phyloP scores from a whole-genome alignment of 2,329 filamentous ascomycete species.

The Periconia sp. region DNA sequence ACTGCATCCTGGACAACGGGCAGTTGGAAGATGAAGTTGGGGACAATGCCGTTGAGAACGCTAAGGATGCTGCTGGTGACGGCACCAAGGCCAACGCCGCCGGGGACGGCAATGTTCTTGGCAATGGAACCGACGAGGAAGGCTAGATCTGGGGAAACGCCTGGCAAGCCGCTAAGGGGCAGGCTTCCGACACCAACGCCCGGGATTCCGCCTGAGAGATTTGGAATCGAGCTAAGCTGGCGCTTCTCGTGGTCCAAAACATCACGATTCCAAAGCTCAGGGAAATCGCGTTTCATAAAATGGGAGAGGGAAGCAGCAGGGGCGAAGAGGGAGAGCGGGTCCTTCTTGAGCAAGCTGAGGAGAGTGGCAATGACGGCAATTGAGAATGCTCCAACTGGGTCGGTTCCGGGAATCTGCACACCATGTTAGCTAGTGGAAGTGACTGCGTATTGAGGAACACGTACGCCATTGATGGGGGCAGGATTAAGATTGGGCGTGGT shows the following conservation, averaged over 20 bases:
- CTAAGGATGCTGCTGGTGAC: conserved; percentile 16
- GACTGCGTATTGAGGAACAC: not conserved
- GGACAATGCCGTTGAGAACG: conserved; percentile 18
- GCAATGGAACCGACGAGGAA: conserved; percentile 19
- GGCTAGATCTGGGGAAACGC: conserved; percentile 17
- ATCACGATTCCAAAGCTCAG: conserved; percentile 6
- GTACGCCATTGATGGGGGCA: conserved; percentile 4
- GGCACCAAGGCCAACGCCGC: conserved; percentile 17
- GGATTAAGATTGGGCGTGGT: conserved; percentile 4
- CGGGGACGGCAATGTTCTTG: conserved; percentile 23
- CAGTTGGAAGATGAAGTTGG: conserved; percentile 25
- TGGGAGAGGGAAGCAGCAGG: conserved; percentile 11
- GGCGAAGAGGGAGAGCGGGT: conserved; percentile 21
- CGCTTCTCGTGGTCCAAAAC: conserved; percentile 11
- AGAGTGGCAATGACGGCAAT: conserved; percentile 21
- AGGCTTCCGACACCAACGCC: conserved; percentile 15
- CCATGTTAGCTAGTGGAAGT: not conserved
- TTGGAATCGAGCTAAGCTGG: conserved; percentile 10
- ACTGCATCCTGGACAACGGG: conserved; percentile 22
- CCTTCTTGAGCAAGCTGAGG: conserved; percentile 23
- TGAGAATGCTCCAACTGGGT: conserved; percentile 20
- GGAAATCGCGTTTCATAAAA: conserved; percentile 21
- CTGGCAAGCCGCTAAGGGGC: conserved; percentile 17
- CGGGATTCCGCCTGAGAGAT: conserved; percentile 13
- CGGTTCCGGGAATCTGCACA: conserved; percentile 13